A percentile compares a stretch with the other conserved stretches of the same genome.
These are phyloP conservation scores for Mitragyna speciosa DNA, from an alignment of 257 asterid genomes.

Conservation along the genomic window DNA sequence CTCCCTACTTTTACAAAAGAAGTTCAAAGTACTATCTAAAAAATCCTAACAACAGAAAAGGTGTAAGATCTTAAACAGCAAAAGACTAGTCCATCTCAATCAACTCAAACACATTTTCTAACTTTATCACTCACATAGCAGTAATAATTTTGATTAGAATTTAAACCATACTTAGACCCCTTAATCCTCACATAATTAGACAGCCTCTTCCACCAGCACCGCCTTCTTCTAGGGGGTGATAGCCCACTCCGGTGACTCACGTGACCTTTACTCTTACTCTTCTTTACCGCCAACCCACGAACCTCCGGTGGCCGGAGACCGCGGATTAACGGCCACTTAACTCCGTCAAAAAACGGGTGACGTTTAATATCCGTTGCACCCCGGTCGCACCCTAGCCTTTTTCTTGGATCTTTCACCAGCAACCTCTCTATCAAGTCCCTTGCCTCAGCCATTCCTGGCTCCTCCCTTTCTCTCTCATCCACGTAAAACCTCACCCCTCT, in stretches of 20 bases:
- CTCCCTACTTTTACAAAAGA: slow-evolving; percentile 23
- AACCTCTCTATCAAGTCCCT: slow-evolving; percentile 67
- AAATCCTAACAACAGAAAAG: not conserved
- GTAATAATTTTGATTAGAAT: slow-evolving; percentile 64
- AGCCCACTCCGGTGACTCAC: slow-evolving; percentile 47
- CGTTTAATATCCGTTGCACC: slow-evolving; percentile 95
- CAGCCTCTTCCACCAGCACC: slow-evolving; percentile 68
- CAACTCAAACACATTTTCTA: slow-evolving; percentile 36
- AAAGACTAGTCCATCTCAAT: not conserved
- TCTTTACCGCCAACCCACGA: slow-evolving; percentile 59
- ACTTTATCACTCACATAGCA: slow-evolving; percentile 38
- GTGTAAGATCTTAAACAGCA: not conserved
- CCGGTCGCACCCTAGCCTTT: slow-evolving; percentile 70
- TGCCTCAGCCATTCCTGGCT: slow-evolving; percentile 52
- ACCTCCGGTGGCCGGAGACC: slow-evolving; percentile 80
- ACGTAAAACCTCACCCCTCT: slow-evolving; percentile 56
- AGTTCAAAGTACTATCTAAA: not conserved
- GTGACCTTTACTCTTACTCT: slow-evolving; percentile 52
- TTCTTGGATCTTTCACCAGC: slow-evolving; percentile 72
- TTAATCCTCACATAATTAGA: slow-evolving; percentile 49
- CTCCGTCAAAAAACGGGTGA: slow-evolving; percentile 79
- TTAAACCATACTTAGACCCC: slow-evolving; percentile 51
- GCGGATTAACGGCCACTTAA: slow-evolving; percentile 91
- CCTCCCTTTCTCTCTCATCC: slow-evolving; percentile 31
- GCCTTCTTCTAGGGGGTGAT: slow-evolving; percentile 56